Percentiles rank a stretch among this genome's conserved stretches.
Conservation (phyloP, 2,329 filamentous ascomycete species). For the Cladophialophora psammophila region DNA sequence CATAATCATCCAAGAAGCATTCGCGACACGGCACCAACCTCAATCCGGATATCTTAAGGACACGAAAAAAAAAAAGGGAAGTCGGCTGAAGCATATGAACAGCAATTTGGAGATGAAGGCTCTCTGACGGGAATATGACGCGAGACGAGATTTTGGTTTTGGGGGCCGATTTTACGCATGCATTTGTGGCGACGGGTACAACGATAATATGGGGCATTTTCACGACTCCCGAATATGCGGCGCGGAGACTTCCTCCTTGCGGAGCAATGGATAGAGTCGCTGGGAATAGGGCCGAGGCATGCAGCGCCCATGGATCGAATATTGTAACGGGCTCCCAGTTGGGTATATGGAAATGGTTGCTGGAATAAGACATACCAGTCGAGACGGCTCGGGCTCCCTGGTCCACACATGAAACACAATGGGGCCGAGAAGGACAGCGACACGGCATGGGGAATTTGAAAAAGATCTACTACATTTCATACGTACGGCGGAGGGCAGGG, state of each 20-base stretch:
- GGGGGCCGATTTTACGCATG: background rate
- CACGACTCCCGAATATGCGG: background rate
- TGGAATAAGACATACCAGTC: background rate
- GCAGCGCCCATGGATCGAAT: background rate
- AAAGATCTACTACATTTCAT: too few species aligned
- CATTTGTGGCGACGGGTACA: background rate
- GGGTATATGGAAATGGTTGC: background rate
- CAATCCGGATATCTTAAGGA: background rate
- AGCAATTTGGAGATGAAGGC: background rate
- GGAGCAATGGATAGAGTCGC: background rate
- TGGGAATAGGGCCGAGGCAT: background rate
- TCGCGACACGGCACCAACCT: background rate
- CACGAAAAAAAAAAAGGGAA: background rate
- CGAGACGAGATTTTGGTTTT: background rate
- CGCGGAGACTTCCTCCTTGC: background rate
- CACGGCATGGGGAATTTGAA: too few species aligned
- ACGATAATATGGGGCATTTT: background rate
- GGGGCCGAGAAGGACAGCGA: too few species aligned
- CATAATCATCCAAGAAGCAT: background rate
- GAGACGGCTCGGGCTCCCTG: too few species aligned
- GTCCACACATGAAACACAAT: too few species aligned
- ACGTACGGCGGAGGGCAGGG: too few species aligned
- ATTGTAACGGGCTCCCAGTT: background rate
- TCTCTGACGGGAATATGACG: background rate
- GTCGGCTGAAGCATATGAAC: background rate